Evolutionary conservation across 116 monocot genomes (phyloP), one percentile per base, ranked within the genome.

Genomic region (Papilionanthe hybrid): DNA sequence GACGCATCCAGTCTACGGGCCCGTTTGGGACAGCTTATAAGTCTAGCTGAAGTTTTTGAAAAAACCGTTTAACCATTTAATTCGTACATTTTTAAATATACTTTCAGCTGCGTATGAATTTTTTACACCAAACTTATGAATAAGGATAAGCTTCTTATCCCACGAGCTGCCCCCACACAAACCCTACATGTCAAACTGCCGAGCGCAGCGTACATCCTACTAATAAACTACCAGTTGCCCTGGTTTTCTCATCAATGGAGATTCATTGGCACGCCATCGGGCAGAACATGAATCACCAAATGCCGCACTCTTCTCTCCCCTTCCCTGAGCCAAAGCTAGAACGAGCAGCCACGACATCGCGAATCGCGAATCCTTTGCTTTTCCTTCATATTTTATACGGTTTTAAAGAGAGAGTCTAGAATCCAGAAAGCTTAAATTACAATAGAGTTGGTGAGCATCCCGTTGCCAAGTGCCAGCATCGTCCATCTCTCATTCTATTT

Each of bases 381-480:
- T 32, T 69, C 30, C 5, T 69, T 17, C 17, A 5, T 37, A 37
- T 69, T 32, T 63, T 17, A 69, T 5, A 18, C 30, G 15, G 15
- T 69, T 69, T 69, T 37, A 37, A 69, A 69, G 3, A 65, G 3
- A 17, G 18, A 53, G 12, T 9, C 25, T 63, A 63, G 17, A 20
- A n/a, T 25, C 25, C 23, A 63, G 3, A 20, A n/a, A 44, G 72
- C 7, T 41, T 37, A 42, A n/a, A n/a, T n/a, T 75, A 75, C 75
- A 75, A 27, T 72, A 71, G 50, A 75, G 25, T 75, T 48, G 75
- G 75, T 50, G 32, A 47, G 27, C 75, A 11, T 75, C 75, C 75
- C 12, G 75, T 42, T 49, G 50, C 75, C 22, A 9, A 73, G 73
- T n/a, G 44, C 43, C 73, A 43, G 69, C 17, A 71, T 12, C 32